Percentiles rank a stretch among this genome's conserved stretches.
Evolutionary conservation across 352 stramenopile genomes (phyloP).

Genomic region (Phytophthora pluvialis): DNA sequence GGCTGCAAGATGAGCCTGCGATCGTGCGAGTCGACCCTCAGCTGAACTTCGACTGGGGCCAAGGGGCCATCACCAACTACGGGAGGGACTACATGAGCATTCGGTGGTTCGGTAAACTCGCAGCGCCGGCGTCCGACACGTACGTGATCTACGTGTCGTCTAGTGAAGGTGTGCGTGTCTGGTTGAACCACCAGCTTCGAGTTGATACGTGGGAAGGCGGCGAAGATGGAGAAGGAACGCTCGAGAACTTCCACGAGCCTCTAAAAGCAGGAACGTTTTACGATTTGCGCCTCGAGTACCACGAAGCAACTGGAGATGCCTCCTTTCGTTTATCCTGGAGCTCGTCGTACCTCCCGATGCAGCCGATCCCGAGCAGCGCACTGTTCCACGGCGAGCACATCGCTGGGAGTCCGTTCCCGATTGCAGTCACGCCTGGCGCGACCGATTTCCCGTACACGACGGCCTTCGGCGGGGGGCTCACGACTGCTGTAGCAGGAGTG

Average conservation of each 20-base stretch:
- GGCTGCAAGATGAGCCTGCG: constrained; percentile 92
- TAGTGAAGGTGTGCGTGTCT: constrained; percentile 94
- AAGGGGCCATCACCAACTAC: constrained; percentile 92
- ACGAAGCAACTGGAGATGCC: constrained; percentile 92
- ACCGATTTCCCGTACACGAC: constrained; percentile 96
- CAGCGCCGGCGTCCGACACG: constrained; percentile 71
- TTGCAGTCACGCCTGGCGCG: constrained; percentile 90
- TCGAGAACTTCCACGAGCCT: constrained; percentile 70
- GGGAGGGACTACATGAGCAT: constrained; percentile 96
- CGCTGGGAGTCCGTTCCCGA: constrained; percentile 92
- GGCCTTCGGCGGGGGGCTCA: constrained; percentile 85
- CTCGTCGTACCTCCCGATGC: constrained; percentile 88
- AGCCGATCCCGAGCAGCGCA: constrained; percentile 79
- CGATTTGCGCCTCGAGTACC: constrained; percentile 96
- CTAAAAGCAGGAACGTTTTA: constrained; percentile 85
- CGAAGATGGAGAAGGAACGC: constrained; percentile 50
- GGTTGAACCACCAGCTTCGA: constrained; percentile 92
- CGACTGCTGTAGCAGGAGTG: constrained; percentile 82
- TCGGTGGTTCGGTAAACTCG: constrained; percentile 95
- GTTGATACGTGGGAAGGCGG: constrained; percentile 91
- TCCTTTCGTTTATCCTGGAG: constrained; percentile 92
- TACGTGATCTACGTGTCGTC: constrained; percentile 95
- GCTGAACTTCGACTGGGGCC: constrained; percentile 91
- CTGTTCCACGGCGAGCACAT: constrained; percentile 94
- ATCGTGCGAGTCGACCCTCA: constrained; percentile 86